These are phyloP conservation scores for Haberlea rhodopensis DNA, from an alignment of 257 asterid genomes.

Conservation along the genomic window DNA sequence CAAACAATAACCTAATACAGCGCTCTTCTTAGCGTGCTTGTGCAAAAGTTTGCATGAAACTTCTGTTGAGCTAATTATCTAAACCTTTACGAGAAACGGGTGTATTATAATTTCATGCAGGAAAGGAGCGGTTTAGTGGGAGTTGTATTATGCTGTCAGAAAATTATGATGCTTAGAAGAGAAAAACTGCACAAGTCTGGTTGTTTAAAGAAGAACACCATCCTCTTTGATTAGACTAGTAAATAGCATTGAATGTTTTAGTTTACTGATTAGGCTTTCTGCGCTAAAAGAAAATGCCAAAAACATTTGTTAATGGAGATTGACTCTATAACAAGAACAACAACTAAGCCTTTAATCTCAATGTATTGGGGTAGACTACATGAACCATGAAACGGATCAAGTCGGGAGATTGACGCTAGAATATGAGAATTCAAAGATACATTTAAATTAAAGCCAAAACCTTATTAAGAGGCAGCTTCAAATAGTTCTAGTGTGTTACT, in stretches of 20 bases:
- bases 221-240: slow-evolving; percentile 11
- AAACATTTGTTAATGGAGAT: slow-evolving; percentile 4
- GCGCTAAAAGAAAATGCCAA: slow-evolving; percentile 7
- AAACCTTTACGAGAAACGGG: too few relatives aligned
- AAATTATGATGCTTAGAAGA: slow-evolving; percentile 8
- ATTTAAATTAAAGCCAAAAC: neutral
- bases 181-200: slow-evolving; percentile 19
- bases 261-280: slow-evolving; percentile 14
- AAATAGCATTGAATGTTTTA: neutral
- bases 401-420: slow-evolving; percentile 3
- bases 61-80: neutral
- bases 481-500: slow-evolving; percentile 5
- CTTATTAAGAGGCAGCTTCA: slow-evolving; percentile 4
- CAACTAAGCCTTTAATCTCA: too few relatives aligned
- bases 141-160: slow-evolving; percentile 14
- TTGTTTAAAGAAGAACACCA: slow-evolving; percentile 14
- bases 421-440: neutral
- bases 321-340: too few relatives aligned
- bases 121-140: slow-evolving; percentile 17
- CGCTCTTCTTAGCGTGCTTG: slow-evolving; percentile 14
- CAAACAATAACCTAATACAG: slow-evolving; percentile 1
- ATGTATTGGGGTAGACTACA: too few relatives aligned
- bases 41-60: slow-evolving; percentile 11
- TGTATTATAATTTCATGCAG: slow-evolving; percentile 9
- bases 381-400: slow-evolving; percentile 13